A percentile compares a stretch with the other conserved stretches of the same genome.
Evolutionary conservation across 1,284 basidiomycete species (phyloP).

Genomic region (Fomitopsis schrenkii): DNA sequence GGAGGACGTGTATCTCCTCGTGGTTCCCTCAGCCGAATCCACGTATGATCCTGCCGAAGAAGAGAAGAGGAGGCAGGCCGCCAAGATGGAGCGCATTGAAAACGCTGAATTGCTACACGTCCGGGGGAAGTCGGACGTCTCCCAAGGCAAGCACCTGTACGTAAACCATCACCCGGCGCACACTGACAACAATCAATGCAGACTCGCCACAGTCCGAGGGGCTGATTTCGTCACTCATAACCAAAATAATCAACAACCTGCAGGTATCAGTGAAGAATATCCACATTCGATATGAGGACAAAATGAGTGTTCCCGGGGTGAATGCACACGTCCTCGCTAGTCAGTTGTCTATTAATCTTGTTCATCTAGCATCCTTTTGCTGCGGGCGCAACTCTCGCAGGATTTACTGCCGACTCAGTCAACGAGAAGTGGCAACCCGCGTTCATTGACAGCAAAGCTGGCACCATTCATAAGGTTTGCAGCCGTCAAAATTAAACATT

Average conservation of each 20-base stretch:
- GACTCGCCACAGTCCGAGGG: slow-evolving; percentile 78
- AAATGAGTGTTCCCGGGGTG: slow-evolving; percentile 88
- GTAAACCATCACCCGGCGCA: neutral
- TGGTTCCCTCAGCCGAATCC: slow-evolving; percentile 77
- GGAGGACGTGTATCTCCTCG: slow-evolving; percentile 94
- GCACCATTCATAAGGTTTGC: slow-evolving; percentile 86
- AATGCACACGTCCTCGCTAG: slow-evolving; percentile 18
- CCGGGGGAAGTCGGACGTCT: slow-evolving; percentile 54
- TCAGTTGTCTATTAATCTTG: neutral
- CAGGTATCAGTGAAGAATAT: slow-evolving; percentile 96
- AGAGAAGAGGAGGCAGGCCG: slow-evolving; percentile 75
- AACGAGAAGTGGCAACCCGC: slow-evolving; percentile 91
- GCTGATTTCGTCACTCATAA: slow-evolving; percentile 80
- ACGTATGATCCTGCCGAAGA: slow-evolving; percentile 84
- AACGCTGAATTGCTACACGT: slow-evolving; percentile 87
- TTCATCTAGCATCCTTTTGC: slow-evolving; percentile 85
- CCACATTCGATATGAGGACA: slow-evolving; percentile 96
- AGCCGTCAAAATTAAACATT: no score
- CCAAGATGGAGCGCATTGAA: slow-evolving; percentile 86
- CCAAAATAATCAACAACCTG: slow-evolving; percentile 94
- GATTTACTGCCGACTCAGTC: slow-evolving; percentile 93
- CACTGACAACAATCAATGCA: slow-evolving; percentile 30
- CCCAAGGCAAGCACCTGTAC: slow-evolving; percentile 35
- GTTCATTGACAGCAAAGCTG: slow-evolving; percentile 89
- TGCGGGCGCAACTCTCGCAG: slow-evolving; percentile 87